These are phyloP conservation scores for Asterionellopsis glacialis DNA, from an alignment of 108 stramenopile species.

Conservation along the genomic window DNA sequence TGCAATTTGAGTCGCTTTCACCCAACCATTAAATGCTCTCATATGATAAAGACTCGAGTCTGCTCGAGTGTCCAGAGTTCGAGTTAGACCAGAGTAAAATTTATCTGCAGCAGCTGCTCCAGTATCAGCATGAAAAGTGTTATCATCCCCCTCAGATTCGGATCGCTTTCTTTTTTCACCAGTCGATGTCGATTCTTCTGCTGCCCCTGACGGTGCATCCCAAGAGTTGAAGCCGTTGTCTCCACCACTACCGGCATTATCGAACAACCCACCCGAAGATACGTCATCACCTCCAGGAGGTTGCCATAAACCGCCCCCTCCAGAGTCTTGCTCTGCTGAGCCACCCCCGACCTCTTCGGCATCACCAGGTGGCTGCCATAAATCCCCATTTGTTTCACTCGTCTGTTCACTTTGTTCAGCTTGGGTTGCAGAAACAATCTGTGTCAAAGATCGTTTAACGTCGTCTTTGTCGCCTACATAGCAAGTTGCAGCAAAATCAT, in stretches of 20 bases:
- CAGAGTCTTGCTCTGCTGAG: conserved; percentile 5
- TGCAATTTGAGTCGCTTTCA: conserved; percentile 91
- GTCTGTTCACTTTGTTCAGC: background rate
- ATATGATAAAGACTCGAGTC: conserved; percentile 92
- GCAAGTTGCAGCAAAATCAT: conserved; percentile 36
- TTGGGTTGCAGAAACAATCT: background rate
- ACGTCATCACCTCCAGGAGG: conserved; percentile 18
- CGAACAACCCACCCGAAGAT: background rate
- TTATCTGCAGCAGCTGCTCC: conserved; percentile 84
- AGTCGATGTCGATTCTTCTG: background rate
- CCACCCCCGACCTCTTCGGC: background rate
- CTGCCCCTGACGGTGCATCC: background rate
- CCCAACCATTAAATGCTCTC: conserved; percentile 96
- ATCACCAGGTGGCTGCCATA: conserved; percentile 7
- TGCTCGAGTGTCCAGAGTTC: conserved; percentile 65
- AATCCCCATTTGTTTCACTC: background rate
- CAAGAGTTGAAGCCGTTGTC: too few species aligned
- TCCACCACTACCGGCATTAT: background rate
- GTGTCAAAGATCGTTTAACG: conserved; percentile 18
- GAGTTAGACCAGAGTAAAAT: conserved; percentile 74
- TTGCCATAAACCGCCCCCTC: conserved; percentile 23
- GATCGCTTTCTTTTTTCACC: conserved; percentile 7
- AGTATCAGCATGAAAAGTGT: conserved; percentile 56
- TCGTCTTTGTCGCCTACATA: conserved; percentile 25
- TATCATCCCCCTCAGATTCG: conserved; percentile 8